phyloP scores from a whole-genome alignment of 352 stramenopile species.

The Elongisporangium anandrum region DNA sequence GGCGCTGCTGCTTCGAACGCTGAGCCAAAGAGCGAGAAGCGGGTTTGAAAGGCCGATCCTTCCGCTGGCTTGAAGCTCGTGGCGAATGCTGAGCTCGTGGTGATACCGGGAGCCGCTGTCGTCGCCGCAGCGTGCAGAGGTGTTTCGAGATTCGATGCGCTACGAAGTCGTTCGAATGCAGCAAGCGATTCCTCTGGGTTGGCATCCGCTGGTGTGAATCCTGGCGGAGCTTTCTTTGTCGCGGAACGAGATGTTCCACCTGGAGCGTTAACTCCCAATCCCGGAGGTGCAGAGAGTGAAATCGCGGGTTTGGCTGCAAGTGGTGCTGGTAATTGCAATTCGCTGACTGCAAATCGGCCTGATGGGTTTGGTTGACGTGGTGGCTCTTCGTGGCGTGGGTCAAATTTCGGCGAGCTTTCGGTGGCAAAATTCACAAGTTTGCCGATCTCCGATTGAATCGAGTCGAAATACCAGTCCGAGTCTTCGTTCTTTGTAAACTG shows the following conservation, averaged over 20 bases:
- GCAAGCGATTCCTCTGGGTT: constrained; percentile 39
- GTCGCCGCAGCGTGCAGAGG: neutral
- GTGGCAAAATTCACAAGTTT: constrained; percentile 4
- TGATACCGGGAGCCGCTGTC: neutral
- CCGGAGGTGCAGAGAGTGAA: neutral
- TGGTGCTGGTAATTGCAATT: neutral
- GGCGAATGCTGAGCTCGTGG: constrained; percentile 7
- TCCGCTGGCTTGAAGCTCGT: neutral
- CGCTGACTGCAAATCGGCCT: neutral
- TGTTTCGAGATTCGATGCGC: constrained; percentile 2
- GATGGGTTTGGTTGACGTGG: neutral
- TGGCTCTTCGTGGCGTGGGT: neutral
- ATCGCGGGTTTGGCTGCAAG: neutral
- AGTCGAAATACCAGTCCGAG: constrained; percentile 20
- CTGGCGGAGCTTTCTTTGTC: constrained; percentile 35
- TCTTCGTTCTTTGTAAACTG: constrained; percentile 7
- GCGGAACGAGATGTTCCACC: neutral
- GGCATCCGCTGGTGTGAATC: constrained; percentile 56
- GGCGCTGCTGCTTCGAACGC: constrained; percentile 2
- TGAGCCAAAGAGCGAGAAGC: constrained; percentile 44
- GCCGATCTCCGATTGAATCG: constrained; percentile 16
- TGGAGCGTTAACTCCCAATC: neutral
- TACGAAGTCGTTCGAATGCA: constrained; percentile 41
- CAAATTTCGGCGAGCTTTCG: neutral
- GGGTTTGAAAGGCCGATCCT: constrained; percentile 26